Base-by-base conservation (phyloP, 2,329 filamentous ascomycete species). In the Metarhizium brunneum region DNA sequence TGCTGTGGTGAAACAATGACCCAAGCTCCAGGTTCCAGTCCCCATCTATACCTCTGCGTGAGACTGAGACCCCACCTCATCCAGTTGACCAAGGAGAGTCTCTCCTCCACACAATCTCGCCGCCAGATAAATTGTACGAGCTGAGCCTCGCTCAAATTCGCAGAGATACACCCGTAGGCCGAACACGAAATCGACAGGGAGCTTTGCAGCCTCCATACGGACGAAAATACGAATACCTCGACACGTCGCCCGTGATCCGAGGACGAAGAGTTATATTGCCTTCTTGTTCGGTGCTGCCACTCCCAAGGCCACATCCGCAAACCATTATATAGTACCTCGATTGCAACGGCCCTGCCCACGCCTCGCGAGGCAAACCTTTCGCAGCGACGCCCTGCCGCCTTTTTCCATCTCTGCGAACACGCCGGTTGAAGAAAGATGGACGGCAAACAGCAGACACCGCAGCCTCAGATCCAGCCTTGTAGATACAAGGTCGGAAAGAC, bases 401-500 rank as follows among this genome's bases (percentile, higher is more conserved):
- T 14, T 13, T n/a, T 42, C 35, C n/a, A 40, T 32, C 32, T 11
- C 10, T 6, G 51, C 42, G 45, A 32, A 10, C 45, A 13, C 16
- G 16, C 45, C 32, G 25, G 30, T n/a, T 30, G 50, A 16, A 20
- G 20, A n/a, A 47, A 25, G 20, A 67, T 66, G 64, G 64, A 63
- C 42, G 65, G 56, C 53, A 63, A 64, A 58, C 64, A 63, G 54
- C 58, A 52, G 63, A 53, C 58, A 57, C 61, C 59, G 56, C 65
- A 61, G 52, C 81, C 86, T 2, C 86, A 91, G 71, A 84, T 97
- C 60, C 92, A 97, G 74, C 92, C 94, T 65, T 99, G 92, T 71
- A 85, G 92, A 63, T 99, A 99, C 80, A 99, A 97, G 77, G 96
- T 95, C 6, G 94, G 94, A 61, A 99, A 99, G 80, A 97, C 94